These are phyloP conservation scores for Mucor circinelloides DNA, from an alignment of 371 early-diverging fungal genomes.

Conservation along the genomic window DNA sequence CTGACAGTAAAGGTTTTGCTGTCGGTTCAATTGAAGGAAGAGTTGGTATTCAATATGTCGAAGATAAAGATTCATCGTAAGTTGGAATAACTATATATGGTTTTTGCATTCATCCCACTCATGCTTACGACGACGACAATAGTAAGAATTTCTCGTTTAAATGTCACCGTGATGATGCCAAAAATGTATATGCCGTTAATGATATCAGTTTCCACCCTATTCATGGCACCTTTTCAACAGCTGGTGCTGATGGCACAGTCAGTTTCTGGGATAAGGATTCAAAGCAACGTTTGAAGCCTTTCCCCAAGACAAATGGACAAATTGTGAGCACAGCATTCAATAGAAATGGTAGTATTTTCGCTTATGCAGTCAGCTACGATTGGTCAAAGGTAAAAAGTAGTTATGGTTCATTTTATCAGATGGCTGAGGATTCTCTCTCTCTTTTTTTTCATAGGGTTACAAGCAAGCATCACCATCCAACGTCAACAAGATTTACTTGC, in stretches of 20 bases:
- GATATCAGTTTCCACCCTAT: constrained; percentile 84
- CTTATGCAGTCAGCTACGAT: constrained; percentile 95
- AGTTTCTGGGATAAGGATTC: constrained; percentile 96
- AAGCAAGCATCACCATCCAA: constrained; percentile 50
- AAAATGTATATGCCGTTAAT: constrained; percentile 82
- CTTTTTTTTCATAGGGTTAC: constrained; percentile 46
- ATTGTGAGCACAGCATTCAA: constrained; percentile 86
- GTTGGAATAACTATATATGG: constrained; percentile 8
- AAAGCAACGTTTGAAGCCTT: constrained; percentile 81
- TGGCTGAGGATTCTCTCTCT: background rate
- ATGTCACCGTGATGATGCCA: constrained; percentile 85
- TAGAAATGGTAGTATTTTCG: constrained; percentile 87
- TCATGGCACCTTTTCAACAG: constrained; percentile 90
- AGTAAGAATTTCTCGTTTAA: constrained; percentile 91
- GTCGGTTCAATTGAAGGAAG: constrained; percentile 94
- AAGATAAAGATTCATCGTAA: constrained; percentile 78
- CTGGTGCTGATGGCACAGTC: constrained; percentile 91
- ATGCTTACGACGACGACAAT: background rate
- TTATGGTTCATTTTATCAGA: background rate
- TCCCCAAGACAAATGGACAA: constrained; percentile 61
- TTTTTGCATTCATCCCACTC: background rate
- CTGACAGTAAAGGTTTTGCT: constrained; percentile 81
- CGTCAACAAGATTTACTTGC: constrained; percentile 69
- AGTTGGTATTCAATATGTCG: constrained; percentile 89
- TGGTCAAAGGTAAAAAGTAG: constrained; percentile 85